Base-by-base conservation (phyloP, 2,329 filamentous ascomycete species). In the Penicillium rolfsii region DNA sequence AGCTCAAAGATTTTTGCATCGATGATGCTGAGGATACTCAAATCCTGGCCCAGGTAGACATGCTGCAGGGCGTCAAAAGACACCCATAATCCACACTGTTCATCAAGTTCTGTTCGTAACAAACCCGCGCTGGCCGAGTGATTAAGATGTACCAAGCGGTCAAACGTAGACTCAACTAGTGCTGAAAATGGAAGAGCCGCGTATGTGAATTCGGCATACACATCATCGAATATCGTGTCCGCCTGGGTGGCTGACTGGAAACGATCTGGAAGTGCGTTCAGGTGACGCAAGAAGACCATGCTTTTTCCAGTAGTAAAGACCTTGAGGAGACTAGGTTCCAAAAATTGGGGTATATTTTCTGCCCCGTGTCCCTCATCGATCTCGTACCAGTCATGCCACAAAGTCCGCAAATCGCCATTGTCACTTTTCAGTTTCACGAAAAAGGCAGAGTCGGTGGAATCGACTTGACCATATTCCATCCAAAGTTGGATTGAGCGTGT, bases 281-380 rank as follows among this genome's bases (percentile, higher is more conserved):
- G 81, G 52, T 89, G 85, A 62, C 88, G 89, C n/a, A 97, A 79
- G 48, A 97, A 89, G 1, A 95, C 86, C 58, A 95, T 88, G 68
- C 90, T 96, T 76, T 97, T 97, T 0, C 94, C 94, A 1, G 91
- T 89, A 1, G 89, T 92, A 69, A 97, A 94, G 40, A 97, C 91
- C 63, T 88, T 90, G 26, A 81, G 79, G 0, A 86, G 87, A 1
- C 88, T 85, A 2, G 88, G 83, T 41, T 88, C 85, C 4, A 97
- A 81, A 65, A 97, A 97, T 2, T 79, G 83, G 0, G 94, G 93
- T 0, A 89, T 88, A 67, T 89, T 87, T 1, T 93, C 74, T 1
- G 78, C 77, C 16, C 88, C 87, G 45, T 66, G 54, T 4, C 86
- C 80, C 3, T 83, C 75, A 0, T 87, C 86, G 14, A 97, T 79